Evolutionary conservation across 1,284 basidiomycete genomes (phyloP).

Genomic region (Apiotrichum sp.): DNA sequence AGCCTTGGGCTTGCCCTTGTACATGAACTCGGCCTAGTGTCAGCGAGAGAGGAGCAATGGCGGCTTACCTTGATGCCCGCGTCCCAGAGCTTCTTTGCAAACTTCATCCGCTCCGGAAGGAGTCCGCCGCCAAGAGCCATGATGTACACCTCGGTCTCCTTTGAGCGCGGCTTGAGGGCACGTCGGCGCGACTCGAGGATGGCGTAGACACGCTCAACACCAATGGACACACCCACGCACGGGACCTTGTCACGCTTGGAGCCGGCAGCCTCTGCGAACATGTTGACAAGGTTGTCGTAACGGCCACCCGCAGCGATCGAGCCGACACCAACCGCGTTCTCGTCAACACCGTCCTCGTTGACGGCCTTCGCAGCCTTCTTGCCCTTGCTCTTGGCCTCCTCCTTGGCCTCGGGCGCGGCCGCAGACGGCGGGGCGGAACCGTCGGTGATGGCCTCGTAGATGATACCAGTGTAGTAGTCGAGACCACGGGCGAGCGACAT

Average conservation of each 20-base stretch:
- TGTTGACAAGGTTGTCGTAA: conserved; percentile 94
- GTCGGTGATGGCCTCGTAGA: conserved; percentile 93
- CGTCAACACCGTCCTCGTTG: conserved; percentile 82
- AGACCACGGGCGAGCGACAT: conserved; percentile 91
- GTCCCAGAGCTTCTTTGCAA: conserved; percentile 76
- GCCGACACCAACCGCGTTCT: conserved; percentile 87
- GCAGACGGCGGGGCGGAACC: conserved; percentile 85
- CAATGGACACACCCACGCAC: conserved; percentile 90
- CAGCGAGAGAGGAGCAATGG: background rate
- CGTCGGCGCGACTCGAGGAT: conserved; percentile 81
- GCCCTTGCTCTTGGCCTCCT: conserved; percentile 35
- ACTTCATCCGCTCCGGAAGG: conserved; percentile 73
- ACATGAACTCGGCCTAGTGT: conserved; percentile 78
- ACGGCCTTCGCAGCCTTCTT: conserved; percentile 46
- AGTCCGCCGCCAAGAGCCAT: conserved; percentile 81
- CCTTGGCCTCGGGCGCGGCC: conserved; percentile 50
- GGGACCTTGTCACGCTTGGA: conserved; percentile 59
- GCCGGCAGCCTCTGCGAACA: conserved; percentile 77
- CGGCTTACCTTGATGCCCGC: conserved; percentile 79
- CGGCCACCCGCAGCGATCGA: conserved; percentile 96
- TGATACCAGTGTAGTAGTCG: conserved; percentile 98
- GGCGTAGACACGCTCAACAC: conserved; percentile 92
- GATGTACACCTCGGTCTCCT: conserved; percentile 91
- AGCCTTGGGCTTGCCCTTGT: conserved; percentile 84
- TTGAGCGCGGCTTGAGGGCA: conserved; percentile 60